Conservation (phyloP, 176 grass and related monocot species). For the Dendrocalamus sinicus region DNA sequence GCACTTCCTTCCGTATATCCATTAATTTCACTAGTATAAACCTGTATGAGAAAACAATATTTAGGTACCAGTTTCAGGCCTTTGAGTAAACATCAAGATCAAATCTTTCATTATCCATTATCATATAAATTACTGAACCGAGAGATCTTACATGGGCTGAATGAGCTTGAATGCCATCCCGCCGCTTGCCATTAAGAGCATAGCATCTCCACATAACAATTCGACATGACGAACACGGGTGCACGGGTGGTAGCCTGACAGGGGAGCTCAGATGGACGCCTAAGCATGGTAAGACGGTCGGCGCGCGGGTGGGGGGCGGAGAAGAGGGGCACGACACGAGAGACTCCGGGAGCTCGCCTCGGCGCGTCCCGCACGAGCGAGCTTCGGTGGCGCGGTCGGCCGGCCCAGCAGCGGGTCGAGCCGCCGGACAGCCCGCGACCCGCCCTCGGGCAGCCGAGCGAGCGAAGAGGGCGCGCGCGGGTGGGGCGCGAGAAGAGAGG, state of each 20-base stretch:
- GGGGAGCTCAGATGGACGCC: not conserved
- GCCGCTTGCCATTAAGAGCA: not conserved
- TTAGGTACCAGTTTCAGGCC: not conserved
- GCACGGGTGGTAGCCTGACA: slow-evolving; percentile 30
- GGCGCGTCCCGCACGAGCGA: too few species aligned
- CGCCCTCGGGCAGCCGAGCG: too few species aligned
- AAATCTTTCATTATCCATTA: slow-evolving; percentile 8
- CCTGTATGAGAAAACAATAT: slow-evolving; percentile 46
- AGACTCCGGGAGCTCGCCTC: too few species aligned
- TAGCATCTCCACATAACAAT: not conserved
- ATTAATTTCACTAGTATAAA: slow-evolving; percentile 62
- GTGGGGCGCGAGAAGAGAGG: too few species aligned
- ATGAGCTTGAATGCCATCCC: slow-evolving; percentile 20
- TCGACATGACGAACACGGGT: slow-evolving; percentile 27
- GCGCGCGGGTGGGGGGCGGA: too few species aligned
- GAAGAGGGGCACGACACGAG: too few species aligned
- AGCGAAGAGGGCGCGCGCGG: too few species aligned
- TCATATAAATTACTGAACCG: not conserved
- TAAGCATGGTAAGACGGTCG: slow-evolving; percentile 21
- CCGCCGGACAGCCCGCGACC: too few species aligned
- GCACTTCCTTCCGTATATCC: slow-evolving; percentile 70
- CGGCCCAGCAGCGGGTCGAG: too few species aligned
- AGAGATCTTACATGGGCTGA: slow-evolving; percentile 32
- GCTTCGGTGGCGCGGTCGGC: too few species aligned
- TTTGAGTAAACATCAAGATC: slow-evolving; percentile 9